A percentile compares a stretch with the other conserved stretches of the same genome.
Evolutionary conservation across 257 asterid genomes (phyloP).

Genomic region (Nicotiana paniculata): DNA sequence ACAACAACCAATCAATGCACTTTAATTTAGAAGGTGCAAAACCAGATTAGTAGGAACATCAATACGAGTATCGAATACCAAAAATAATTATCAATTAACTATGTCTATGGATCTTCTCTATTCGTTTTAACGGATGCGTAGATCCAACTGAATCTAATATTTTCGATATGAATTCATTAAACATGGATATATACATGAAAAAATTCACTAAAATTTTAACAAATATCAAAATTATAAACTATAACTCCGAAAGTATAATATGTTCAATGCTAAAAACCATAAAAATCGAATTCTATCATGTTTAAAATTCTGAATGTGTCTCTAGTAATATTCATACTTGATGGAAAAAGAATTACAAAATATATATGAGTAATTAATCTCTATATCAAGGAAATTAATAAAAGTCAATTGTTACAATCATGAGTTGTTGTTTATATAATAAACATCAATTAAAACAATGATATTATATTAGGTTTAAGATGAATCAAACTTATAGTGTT

Average conservation of each 20-base stretch:
- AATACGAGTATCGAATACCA: no score
- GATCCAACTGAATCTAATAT: not conserved
- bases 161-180: not conserved
- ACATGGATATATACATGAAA: not conserved
- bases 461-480: no score
- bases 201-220: not conserved
- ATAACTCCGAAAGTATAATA: not conserved
- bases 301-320: not conserved
- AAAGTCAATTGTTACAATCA: not conserved
- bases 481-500: constrained; percentile 79
- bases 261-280: not conserved
- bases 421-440: not conserved
- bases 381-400: not conserved
- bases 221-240: not conserved
- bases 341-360: not conserved
- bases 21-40: no score
- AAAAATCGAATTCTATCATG: not conserved
- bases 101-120: not conserved
- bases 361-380: not conserved
- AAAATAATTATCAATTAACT: not conserved
- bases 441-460: not conserved
- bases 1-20: not conserved
- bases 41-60: no score
- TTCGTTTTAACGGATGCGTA: no score
- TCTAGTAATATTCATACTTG: not conserved